phyloP scores from a whole-genome alignment of 2,329 filamentous ascomycete genomes.

The Fusarium chaquense region DNA sequence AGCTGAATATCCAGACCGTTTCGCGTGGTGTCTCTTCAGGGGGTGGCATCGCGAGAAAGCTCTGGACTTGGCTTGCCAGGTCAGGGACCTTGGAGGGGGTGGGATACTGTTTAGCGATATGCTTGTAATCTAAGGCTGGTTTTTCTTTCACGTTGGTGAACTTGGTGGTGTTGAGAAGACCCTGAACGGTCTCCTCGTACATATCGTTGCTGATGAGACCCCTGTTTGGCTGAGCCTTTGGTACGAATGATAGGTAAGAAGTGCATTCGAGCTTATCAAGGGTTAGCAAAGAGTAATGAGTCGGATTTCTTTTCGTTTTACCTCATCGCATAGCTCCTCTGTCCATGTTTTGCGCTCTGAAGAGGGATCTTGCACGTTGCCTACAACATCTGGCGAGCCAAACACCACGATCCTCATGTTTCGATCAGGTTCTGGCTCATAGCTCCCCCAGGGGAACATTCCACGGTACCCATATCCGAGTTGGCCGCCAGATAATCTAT shows the following conservation, averaged over 20 bases:
- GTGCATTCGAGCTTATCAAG: constrained; percentile 59
- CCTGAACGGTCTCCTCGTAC: constrained; percentile 60
- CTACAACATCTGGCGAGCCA: constrained; percentile 61
- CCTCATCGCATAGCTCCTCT: constrained; percentile 62
- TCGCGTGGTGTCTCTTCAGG: constrained; percentile 55
- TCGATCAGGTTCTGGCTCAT: constrained; percentile 44
- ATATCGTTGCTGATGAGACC: constrained; percentile 65
- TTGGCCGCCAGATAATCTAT: constrained; percentile 40
- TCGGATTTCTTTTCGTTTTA: constrained; percentile 35
- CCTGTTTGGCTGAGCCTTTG: constrained; percentile 59
- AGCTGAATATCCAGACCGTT: constrained; percentile 65
- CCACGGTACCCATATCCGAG: constrained; percentile 43
- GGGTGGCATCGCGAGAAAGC: constrained; percentile 58
- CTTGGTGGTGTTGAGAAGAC: constrained; percentile 52
- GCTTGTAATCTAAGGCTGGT: constrained; percentile 59
- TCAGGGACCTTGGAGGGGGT: constrained; percentile 56
- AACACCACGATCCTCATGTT: constrained; percentile 64
- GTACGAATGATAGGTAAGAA: constrained; percentile 61
- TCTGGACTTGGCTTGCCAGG: constrained; percentile 58
- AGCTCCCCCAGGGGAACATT: constrained; percentile 37
- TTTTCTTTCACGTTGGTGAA: constrained; percentile 49
- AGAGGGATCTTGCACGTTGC: constrained; percentile 52
- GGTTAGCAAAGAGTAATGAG: constrained; percentile 7
- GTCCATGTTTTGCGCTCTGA: constrained; percentile 58
- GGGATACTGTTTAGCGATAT: constrained; percentile 58